Percentiles rank a stretch among this genome's conserved stretches.
Evolutionary conservation across 176 grass and related monocot genomes (phyloP).

Genomic region (Aegilops tauschii): DNA sequence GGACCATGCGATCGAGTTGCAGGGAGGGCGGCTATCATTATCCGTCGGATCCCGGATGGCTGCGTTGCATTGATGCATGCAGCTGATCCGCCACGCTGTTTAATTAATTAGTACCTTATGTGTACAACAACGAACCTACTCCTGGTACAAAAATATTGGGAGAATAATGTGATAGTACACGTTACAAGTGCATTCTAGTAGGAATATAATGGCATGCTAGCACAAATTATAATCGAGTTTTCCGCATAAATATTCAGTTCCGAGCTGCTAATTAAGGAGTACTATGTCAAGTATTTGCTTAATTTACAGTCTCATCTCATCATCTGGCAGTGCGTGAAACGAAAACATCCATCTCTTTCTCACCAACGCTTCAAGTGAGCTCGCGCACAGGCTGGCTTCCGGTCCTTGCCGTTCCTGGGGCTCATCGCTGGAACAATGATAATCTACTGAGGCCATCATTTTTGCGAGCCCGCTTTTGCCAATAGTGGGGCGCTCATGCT

Average conservation of each 20-base stretch:
- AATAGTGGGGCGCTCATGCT: slow-evolving; percentile 34
- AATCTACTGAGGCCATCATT: background rate
- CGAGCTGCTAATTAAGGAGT: background rate
- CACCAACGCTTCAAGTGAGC: background rate
- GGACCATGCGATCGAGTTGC: background rate
- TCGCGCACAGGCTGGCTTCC: background rate
- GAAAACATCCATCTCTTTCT: background rate
- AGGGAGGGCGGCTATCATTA: too few relatives aligned
- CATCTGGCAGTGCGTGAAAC: background rate
- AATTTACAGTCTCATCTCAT: background rate
- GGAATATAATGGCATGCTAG: background rate
- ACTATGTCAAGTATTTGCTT: too few relatives aligned
- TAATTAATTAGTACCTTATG: too few relatives aligned
- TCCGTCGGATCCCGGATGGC: background rate
- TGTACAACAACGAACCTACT: background rate
- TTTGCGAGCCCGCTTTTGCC: background rate
- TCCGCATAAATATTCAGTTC: background rate
- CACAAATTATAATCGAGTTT: background rate
- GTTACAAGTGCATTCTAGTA: background rate
- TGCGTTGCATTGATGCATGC: background rate
- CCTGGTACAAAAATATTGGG: background rate
- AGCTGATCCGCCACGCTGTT: too few relatives aligned
- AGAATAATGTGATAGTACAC: background rate
- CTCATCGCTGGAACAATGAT: background rate
- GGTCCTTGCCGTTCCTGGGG: too few relatives aligned